These are phyloP conservation scores for Globisporangium spinosum DNA, from an alignment of 352 stramenopile species.

Conservation along the genomic window DNA sequence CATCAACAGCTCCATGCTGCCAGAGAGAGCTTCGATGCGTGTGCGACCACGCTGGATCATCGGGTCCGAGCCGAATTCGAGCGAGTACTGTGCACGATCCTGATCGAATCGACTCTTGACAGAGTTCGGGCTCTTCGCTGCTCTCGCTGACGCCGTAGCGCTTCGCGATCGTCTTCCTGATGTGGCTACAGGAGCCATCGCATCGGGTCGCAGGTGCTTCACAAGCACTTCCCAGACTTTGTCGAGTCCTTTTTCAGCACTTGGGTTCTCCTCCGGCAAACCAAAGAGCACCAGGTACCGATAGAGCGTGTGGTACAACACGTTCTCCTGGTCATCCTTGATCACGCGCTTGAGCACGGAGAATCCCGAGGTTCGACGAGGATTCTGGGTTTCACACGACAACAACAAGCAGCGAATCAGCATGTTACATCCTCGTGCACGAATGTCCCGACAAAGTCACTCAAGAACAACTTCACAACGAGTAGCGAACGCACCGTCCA, in stretches of 20 bases:
- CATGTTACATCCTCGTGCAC: background rate
- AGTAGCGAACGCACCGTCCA: conserved; percentile 69
- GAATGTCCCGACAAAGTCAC: background rate
- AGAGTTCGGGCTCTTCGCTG: conserved; percentile 6
- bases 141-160: conserved; percentile 15
- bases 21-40: conserved; percentile 37
- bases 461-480: background rate
- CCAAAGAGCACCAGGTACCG: conserved; percentile 96
- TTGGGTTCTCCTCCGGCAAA: conserved; percentile 64
- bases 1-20: conserved; percentile 46
- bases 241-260: conserved; percentile 29
- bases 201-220: conserved; percentile 57
- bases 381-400: conserved; percentile 21
- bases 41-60: conserved; percentile 51
- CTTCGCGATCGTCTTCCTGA: conserved; percentile 15
- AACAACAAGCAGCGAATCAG: background rate
- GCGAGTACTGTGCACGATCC: conserved; percentile 46
- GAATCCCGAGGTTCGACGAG: conserved; percentile 56
- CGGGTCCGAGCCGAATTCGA: conserved; percentile 40
- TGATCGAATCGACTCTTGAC: conserved; percentile 35
- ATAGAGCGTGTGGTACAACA: conserved; percentile 95
- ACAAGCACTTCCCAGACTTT: conserved; percentile 59
- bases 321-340: conserved; percentile 67
- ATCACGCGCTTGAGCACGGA: conserved; percentile 60
- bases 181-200: conserved; percentile 2